phyloP scores from a whole-genome alignment of 768 basidiomycete genomes.

The Russula virescens region DNA sequence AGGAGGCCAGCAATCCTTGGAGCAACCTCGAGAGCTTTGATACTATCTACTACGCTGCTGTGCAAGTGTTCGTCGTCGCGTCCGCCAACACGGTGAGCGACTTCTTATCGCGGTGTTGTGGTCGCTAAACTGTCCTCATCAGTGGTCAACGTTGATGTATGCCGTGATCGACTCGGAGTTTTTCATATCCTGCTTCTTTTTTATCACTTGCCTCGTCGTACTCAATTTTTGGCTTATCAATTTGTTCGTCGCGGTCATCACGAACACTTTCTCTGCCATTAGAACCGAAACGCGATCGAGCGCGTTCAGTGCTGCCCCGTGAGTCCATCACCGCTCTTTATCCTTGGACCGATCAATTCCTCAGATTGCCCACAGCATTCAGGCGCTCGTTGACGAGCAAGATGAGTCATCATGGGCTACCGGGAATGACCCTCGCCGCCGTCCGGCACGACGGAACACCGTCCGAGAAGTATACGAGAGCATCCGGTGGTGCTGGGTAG shows the following conservation, averaged over 20 bases:
- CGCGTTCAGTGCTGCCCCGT: slow-evolving; percentile 84
- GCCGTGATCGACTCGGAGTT: slow-evolving; percentile 84
- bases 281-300: slow-evolving; percentile 80
- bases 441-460: slow-evolving; percentile 38
- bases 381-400: slow-evolving; percentile 43
- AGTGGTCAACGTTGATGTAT: slow-evolving; percentile 88
- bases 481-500: slow-evolving; percentile 68
- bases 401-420: slow-evolving; percentile 54
- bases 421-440: slow-evolving; percentile 38
- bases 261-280: slow-evolving; percentile 87
- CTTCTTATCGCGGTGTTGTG: background rate
- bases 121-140: slow-evolving; percentile 13
- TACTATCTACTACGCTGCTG: slow-evolving; percentile 69
- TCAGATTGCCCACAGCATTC: slow-evolving; percentile 31
- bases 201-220: slow-evolving; percentile 75
- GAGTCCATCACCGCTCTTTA: slow-evolving; percentile 29
- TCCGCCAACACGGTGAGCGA: slow-evolving; percentile 65
- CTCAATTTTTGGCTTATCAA: slow-evolving; percentile 95
- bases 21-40: slow-evolving; percentile 76
- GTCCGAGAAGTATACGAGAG: slow-evolving; percentile 52
- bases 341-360: background rate
- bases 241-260: slow-evolving; percentile 92
- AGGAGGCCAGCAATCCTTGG: slow-evolving; percentile 66
- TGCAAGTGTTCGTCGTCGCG: slow-evolving; percentile 84
- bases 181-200: slow-evolving; percentile 82